A percentile compares a stretch with the other conserved stretches of the same genome.
phyloP scores from a whole-genome alignment of 23 red algal genomes.

The Pyropia yezoensis region DNA sequence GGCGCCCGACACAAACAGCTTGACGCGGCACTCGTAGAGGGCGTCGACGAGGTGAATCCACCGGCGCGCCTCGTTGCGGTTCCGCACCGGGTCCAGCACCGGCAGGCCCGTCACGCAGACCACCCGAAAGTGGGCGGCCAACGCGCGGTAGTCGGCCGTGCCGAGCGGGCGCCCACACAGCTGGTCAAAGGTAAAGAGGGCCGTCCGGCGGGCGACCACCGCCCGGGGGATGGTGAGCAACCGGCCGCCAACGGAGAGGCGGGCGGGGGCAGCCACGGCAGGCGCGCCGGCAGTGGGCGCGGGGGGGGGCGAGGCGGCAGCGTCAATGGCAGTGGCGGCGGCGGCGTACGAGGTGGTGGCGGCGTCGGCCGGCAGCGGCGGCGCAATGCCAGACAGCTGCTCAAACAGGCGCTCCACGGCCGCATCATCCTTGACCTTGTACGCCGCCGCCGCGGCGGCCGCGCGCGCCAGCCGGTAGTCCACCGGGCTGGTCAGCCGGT shows the following conservation, averaged over 20 bases:
- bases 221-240: too few species aligned
- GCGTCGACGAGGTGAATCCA: conserved; percentile 48
- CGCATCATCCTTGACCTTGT: neutral
- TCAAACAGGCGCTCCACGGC: conserved; percentile 3
- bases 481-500: neutral
- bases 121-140: conserved; percentile 17
- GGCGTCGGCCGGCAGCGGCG: too few species aligned
- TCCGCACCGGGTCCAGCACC: conserved; percentile 4
- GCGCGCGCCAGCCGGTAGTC: conserved; percentile 31
- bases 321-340: too few species aligned
- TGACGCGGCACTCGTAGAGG: conserved; percentile 38
- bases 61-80: conserved; percentile 44
- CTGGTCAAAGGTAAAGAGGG: conserved; percentile 41
- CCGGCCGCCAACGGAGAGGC: too few species aligned
- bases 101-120: conserved; percentile 31
- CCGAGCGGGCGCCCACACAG: conserved; percentile 51
- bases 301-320: too few species aligned
- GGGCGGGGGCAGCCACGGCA: too few species aligned
- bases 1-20: conserved; percentile 25
- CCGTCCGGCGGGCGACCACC: neutral
- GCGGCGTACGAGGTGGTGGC: too few species aligned
- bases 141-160: conserved; percentile 26
- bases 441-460: too few species aligned
- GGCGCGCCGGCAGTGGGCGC: too few species aligned
- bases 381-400: neutral